phyloP scores from a whole-genome alignment of 495 filamentous ascomycete genomes.

The Penicillium steckii region DNA sequence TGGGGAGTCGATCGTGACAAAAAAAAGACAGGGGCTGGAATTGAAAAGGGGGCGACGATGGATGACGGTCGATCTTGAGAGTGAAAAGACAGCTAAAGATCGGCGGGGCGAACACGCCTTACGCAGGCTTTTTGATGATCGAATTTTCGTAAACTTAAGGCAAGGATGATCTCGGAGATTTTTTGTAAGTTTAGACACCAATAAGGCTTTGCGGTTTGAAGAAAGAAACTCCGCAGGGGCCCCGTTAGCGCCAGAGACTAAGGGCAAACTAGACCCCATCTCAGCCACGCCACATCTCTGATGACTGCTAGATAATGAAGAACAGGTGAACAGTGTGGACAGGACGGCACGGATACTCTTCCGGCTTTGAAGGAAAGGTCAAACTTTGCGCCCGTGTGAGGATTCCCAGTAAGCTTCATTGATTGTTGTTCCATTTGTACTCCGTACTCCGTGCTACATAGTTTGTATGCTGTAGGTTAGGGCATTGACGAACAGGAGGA shows the following conservation, averaged over 20 bases:
- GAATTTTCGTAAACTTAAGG: not conserved
- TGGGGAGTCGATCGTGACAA: not conserved
- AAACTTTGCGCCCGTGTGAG: not conserved
- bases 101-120: not conserved
- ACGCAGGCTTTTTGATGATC: not conserved
- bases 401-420: not conserved
- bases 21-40: not conserved
- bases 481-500: no score
- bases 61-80: not conserved
- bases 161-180: constrained; percentile 28
- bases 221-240: not conserved
- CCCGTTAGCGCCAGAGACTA: constrained; percentile 12
- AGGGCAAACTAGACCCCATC: constrained; percentile 8
- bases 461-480: no score
- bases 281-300: constrained; percentile 24
- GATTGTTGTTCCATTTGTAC: no score
- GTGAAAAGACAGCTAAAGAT: not conserved
- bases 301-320: not conserved
- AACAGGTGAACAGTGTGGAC: not conserved
- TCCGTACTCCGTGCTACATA: no score
- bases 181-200: constrained; percentile 2
- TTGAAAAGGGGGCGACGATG: no score
- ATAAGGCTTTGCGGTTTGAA: not conserved
- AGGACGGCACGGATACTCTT: constrained; percentile 3
- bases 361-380: not conserved